Base-by-base conservation (phyloP, 495 filamentous ascomycete genomes). In the Penicillium flavigenum region DNA sequence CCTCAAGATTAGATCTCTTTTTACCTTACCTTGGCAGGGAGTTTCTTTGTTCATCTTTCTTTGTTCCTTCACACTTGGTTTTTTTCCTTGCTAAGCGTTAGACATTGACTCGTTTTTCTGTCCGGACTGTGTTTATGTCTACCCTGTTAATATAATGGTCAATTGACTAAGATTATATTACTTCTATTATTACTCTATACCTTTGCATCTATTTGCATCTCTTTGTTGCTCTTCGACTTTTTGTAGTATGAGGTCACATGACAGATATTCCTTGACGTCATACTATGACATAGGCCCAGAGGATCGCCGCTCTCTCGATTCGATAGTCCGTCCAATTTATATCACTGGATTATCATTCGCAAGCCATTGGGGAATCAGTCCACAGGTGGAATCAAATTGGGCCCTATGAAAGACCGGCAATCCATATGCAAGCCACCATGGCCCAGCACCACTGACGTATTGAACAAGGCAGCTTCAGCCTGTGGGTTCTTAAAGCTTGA, bases 391-490 rank as follows among this genome's bases (percentile, higher is more conserved):
- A 43, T 53, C 5, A 19, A n/a, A 32, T 53, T 10, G 11, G 19
- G 17, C 24, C 27, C 8, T 34, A 39, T 12, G 14, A 32, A 20
- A 32, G 38, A 26, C 32, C 26, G 20, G 48, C 2, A n/a, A 19
- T 24, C 42, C 31, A 31, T 36, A 31, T 19, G 53, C 44, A 47
- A 47, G 32, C 43, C 32, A 47, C 52, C 9, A 10, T 36, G 14
- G 38, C 38, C 26, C 38, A 43, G 43, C 9, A 16, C 51, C 48
- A 44, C 51, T 55, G 53, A 55, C 53, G 53, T 55, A 55, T 26
- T 38, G n/a, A 32, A 17, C 27, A 36, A 34, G 11, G 14, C 2
- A 12, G 27, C 11, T 41, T 19, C 1, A 27, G 6, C 36, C 36
- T 17, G 17, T 29, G 8, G 31, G 31, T 39, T 45, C 32, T 38